Percentiles rank a stretch among this genome's conserved stretches.
These are phyloP conservation scores for Melastoma candidum DNA, from an alignment of 441 rosid species.

Conservation along the genomic window DNA sequence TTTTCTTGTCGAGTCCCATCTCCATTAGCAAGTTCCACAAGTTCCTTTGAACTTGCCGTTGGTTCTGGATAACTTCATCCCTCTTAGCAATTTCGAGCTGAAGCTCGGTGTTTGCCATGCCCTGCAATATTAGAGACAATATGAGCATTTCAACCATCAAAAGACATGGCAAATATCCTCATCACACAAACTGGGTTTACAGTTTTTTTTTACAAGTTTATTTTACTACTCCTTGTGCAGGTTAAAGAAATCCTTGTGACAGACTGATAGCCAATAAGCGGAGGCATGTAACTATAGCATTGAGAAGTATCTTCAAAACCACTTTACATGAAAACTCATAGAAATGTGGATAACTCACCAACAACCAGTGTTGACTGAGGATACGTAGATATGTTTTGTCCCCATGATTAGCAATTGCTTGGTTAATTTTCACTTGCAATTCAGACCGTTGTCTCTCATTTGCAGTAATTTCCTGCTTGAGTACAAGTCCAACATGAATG, in stretches of 20 bases:
- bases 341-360: slow-evolving; percentile 44
- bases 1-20: slow-evolving; percentile 69
- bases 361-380: slow-evolving; percentile 82
- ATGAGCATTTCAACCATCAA: neutral
- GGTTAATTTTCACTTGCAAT: slow-evolving; percentile 79
- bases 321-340: neutral
- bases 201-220: neutral
- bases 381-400: slow-evolving; percentile 78
- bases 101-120: slow-evolving; percentile 88
- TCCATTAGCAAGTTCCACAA: slow-evolving; percentile 77
- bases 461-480: slow-evolving; percentile 65
- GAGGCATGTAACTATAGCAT: neutral
- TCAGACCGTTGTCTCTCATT: slow-evolving; percentile 71
- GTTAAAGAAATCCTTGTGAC: neutral
- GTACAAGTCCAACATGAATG: slow-evolving; percentile 7
- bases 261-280: neutral
- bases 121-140: slow-evolving; percentile 26
- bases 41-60: slow-evolving; percentile 70
- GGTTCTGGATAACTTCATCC: slow-evolving; percentile 86
- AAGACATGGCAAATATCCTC: neutral
- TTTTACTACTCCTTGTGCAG: neutral
- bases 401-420: slow-evolving; percentile 68
- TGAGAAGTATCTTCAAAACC: slow-evolving; percentile 4
- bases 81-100: slow-evolving; percentile 96
- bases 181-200: slow-evolving; percentile 10